Evolutionary conservation across 371 early-diverging fungal genomes (phyloP).

Genomic region (Parasitella parasitica): DNA sequence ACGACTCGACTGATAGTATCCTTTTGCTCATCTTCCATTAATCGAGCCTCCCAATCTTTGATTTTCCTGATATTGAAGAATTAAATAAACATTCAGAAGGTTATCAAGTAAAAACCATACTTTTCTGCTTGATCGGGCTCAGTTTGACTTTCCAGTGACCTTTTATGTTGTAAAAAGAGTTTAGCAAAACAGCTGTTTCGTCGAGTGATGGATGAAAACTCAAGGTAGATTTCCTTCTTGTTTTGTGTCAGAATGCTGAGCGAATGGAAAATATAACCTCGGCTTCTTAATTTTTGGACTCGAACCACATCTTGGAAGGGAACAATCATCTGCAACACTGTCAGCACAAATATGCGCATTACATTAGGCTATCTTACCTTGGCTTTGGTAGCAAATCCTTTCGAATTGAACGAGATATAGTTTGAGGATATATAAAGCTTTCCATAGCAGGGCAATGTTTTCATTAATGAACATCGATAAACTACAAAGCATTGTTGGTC

Average conservation of each 20-base stretch:
- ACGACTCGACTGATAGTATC: neutral
- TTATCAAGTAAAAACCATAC: neutral
- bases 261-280: conserved; percentile 34
- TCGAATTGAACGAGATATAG: conserved; percentile 69
- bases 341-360: neutral
- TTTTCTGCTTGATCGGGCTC: conserved; percentile 18
- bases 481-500: conserved; percentile 23
- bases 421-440: conserved; percentile 66
- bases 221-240: conserved; percentile 37
- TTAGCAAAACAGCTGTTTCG: conserved; percentile 48
- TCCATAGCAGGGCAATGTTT: conserved; percentile 61
- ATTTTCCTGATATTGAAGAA: conserved; percentile 8
- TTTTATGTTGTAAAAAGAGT: conserved; percentile 33
- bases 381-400: conserved; percentile 56
- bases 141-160: conserved; percentile 12
- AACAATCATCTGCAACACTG: conserved; percentile 34
- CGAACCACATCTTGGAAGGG: conserved; percentile 42
- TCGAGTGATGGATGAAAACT: conserved; percentile 40
- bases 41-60: conserved; percentile 33
- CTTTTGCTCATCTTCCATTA: conserved; percentile 28
- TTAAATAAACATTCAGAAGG: neutral
- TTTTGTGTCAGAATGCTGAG: conserved; percentile 21
- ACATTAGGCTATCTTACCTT: conserved; percentile 36
- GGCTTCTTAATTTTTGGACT: conserved; percentile 41
- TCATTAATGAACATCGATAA: conserved; percentile 47